Conservation (phyloP, 768 basidiomycete genomes). For the Naganishia kalamii region DNA sequence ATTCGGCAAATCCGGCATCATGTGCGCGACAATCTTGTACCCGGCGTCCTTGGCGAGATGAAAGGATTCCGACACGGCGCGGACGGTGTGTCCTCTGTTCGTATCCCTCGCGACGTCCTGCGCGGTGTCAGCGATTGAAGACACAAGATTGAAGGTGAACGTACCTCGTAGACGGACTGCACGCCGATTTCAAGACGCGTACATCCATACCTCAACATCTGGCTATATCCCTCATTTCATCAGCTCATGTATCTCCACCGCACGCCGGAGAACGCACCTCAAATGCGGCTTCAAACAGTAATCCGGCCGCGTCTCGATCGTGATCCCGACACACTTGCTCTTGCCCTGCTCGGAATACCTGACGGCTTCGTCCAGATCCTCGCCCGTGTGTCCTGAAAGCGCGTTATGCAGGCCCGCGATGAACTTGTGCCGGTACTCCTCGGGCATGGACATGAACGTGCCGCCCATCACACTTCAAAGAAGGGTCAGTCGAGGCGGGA, state of each 20-base stretch:
- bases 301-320: conserved; percentile 96
- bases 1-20: conserved; percentile 99
- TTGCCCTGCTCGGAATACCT: conserved; percentile 95
- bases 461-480: conserved; percentile 84
- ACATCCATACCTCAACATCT: conserved; percentile 98
- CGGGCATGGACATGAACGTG: conserved; percentile 99
- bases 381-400: conserved; percentile 85
- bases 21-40: conserved; percentile 99
- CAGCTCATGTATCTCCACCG: neutral
- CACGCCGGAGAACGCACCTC: conserved; percentile 52
- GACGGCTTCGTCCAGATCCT: conserved; percentile 92
- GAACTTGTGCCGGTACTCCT: conserved; percentile 88
- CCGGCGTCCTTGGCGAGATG: conserved; percentile 97
- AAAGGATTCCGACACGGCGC: conserved; percentile 92
- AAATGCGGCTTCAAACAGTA: conserved; percentile 96
- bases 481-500: neutral
- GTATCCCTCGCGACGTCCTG: conserved; percentile 92
- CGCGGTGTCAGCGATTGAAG: neutral
- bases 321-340: conserved; percentile 97
- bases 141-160: neutral
- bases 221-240: too few species aligned
- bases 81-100: conserved; percentile 96
- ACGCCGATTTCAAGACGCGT: conserved; percentile 97
- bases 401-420: conserved; percentile 96
- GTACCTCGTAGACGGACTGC: conserved; percentile 84